Percentiles rank a stretch among this genome's conserved stretches.
Conservation (phyloP, 257 asterid species). For the Salvia rosmarinus region DNA sequence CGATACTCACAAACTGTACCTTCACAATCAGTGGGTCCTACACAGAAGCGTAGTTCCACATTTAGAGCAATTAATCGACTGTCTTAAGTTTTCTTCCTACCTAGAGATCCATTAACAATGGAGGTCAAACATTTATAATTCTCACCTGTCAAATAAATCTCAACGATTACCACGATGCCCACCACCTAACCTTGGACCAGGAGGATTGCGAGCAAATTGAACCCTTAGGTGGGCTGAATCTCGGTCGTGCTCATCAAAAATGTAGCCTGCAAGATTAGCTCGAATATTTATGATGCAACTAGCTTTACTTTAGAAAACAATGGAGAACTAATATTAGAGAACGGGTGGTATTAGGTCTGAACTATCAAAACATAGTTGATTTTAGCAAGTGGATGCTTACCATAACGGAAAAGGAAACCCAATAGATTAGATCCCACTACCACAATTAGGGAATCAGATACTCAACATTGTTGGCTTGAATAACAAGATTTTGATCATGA, state of each 20-base stretch:
- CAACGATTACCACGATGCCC: constrained; percentile 49
- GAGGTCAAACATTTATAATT: constrained; percentile 38
- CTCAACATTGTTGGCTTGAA: background rate
- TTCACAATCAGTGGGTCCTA: constrained; percentile 46
- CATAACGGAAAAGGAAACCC: background rate
- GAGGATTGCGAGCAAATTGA: constrained; percentile 56
- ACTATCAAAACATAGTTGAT: background rate
- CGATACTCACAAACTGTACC: constrained; percentile 34
- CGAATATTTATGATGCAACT: constrained; percentile 30
- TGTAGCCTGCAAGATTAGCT: constrained; percentile 65
- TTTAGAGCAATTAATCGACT: constrained; percentile 41
- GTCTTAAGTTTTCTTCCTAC: constrained; percentile 21
- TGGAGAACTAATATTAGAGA: constrained; percentile 14
- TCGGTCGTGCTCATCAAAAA: constrained; percentile 56
- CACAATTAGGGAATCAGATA: background rate
- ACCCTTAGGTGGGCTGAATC: constrained; percentile 49
- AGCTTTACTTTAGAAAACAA: constrained; percentile 18
- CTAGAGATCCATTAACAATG: constrained; percentile 36
- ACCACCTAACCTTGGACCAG: constrained; percentile 59
- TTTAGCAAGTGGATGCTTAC: background rate
- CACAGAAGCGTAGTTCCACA: constrained; percentile 51
- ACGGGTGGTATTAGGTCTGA: background rate
- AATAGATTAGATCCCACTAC: background rate
- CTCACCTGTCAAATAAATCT: constrained; percentile 56
- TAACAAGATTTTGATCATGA: background rate